Evolutionary conservation across 2,329 filamentous ascomycete genomes (phyloP), one percentile per base, ranked within the genome.

Genomic region (Neoascochyta sp.): DNA sequence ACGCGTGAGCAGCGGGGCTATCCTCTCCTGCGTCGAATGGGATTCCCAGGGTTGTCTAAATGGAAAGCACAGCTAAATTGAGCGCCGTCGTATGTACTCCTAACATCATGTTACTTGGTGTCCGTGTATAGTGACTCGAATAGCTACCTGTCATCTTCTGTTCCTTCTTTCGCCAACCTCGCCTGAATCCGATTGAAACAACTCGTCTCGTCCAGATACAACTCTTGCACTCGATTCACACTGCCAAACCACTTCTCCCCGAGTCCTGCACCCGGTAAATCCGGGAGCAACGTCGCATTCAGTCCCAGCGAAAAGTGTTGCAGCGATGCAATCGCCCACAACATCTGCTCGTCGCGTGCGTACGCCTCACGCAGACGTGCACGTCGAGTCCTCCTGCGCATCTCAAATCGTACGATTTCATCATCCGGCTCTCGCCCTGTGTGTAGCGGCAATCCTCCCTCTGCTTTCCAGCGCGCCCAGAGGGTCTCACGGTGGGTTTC

Each of bases 131-230:
- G n/a, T n/a, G n/a, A n/a, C n/a, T n/a, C n/a, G n/a, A n/a, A n/a
- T n/a, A n/a, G n/a, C n/a, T n/a, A n/a, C n/a, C n/a, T n/a, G n/a
- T 24, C 11, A 15, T 23, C 10, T 12, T 11, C 16, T 10, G 19
- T 7, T 27, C 17, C 18, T 10, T 25, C n/a, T 16, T 4, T 36
- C 24, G 21, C 5, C 27, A 29, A 3, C 38, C 36, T 7, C 26
- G 33, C 21, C 30, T 54, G 50, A 23, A 59, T 56, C 26, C 57
- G 37, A 30, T 60, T 50, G 47, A 57, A 39, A 22, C 52, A 54
- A 28, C 51, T 54, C 46, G 52, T 57, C 34, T 60, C 57, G 32
- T 60, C 57, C 16, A 60, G 28, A 36, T 50, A 54, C 4, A 60
- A 36, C 24, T 45, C 50, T 25, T 59, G 52, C 22, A 58, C 47